Base-by-base conservation (phyloP, 2,329 filamentous ascomycete species). In the Beauveria sp. region DNA sequence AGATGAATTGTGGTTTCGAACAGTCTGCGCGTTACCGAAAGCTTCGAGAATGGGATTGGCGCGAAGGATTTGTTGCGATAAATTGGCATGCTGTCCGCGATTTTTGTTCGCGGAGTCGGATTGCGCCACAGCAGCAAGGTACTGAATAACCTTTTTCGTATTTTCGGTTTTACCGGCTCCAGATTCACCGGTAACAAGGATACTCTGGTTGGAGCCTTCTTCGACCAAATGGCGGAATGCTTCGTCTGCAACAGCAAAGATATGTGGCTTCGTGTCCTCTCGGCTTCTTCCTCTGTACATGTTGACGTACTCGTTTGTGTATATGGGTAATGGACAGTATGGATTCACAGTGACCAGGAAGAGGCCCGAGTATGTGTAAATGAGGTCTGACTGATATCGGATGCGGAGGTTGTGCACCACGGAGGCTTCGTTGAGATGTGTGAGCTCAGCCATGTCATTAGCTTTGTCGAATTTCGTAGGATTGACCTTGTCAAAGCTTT, bases 401-500 rank as follows among this genome's bases (percentile, higher is more conserved):
- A 91, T 93, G 68, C 96, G 89, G 62, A 99, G 83, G 72, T 99
- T 99, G 77, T 99, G 93, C 57, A 99, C 93, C 57, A 99, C 95
- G 0, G 95, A 98, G 24, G 93, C 90, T 77, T 99, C 95, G 76
- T 99, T 99, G 66, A 99, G 80, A 75, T 99, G 95, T 6, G 95
- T 99, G 71, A 99, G 83, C 74, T 99, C 95, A 26, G 96, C 95
- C 95, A 99, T 99, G 75, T 99, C 96, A 77, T 96, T 92, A 66
- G 93, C 93, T 77, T 97, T 99, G 83, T 99, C 95, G 77, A 99
- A 99, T 74, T 99, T 99, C 70, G 93, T 93, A 52, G 95, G 95
- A 76, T 99, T 99, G 79, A 99, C 96, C 77, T 97, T 98, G 81
- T 99, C 96, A 67, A 97, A 92, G 69, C 87, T 89, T 69, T 98